Base-by-base conservation (phyloP, 768 basidiomycete genomes). In the Pisolithus microcarpus region DNA sequence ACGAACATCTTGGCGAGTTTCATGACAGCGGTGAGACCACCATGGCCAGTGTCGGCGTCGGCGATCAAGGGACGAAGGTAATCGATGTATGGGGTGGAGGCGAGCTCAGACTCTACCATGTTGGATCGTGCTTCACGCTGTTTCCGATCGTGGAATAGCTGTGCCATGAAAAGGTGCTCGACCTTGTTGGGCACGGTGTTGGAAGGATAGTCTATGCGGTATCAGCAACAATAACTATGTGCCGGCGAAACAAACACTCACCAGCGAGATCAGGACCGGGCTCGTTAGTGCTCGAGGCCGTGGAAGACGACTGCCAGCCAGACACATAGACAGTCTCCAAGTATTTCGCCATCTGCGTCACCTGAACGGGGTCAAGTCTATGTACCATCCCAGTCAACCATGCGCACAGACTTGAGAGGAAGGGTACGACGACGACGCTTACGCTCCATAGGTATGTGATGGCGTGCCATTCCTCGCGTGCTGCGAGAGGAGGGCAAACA, bases 101-200 rank as follows among this genome's bases (percentile, higher is more conserved):
- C 75, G 50, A 88, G 82, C 64, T 91, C 81, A 24, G 77, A 74
- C 13, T 87, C 82, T 23, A 84, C 73, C 73, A 94, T 65, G 55
- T 63, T 73, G 0, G 85, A 81, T 21, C 91, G 87, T 7, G 74
- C 80, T 64, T 92, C 88, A 49, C 82, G 84, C 67, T 98, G 95
- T 70, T 96, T 98, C 57, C 95, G 86, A 72, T 99, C 96, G 67
- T 99, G 96, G 84, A 98, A 98, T 39, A 98, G 83, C 66, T 98
- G 96, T 0, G 96, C 95, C 77, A 87, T 81, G 81, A 98, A 98
- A 48, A 98, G 78, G 56, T 98, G 96, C 67, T 97, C 91, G 56
- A 98, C 96, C 76, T 97, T 97, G 78, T 91, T 91, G 2, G 96
- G 96, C 1, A 98, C 95, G 19, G 96, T 98, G 75, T 98, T 97